A percentile compares a stretch with the other conserved stretches of the same genome.
Conservation (phyloP, 495 filamentous ascomycete species). For the Cetradonia linearis region DNA sequence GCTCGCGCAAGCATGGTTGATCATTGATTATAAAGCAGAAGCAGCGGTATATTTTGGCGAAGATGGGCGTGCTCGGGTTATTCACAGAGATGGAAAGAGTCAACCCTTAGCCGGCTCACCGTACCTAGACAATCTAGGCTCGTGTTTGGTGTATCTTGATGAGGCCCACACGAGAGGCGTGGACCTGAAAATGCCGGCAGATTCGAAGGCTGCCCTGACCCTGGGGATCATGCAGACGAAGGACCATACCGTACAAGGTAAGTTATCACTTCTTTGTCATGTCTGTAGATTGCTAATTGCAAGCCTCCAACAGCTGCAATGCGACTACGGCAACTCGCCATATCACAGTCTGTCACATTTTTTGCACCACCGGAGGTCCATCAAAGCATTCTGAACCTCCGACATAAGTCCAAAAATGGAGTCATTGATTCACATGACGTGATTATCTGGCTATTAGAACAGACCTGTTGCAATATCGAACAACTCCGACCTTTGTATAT, state of each 20-base stretch:
- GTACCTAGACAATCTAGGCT: constrained; percentile 47
- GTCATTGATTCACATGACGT: constrained; percentile 41
- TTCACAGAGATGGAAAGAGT: constrained; percentile 36
- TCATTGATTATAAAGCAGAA: constrained; percentile 25
- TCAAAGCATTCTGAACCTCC: constrained; percentile 36
- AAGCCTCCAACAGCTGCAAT: constrained; percentile 36
- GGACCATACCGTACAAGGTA: constrained; percentile 67
- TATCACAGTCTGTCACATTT: constrained; percentile 33
- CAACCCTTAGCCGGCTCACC: constrained; percentile 50
- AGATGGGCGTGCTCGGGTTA: constrained; percentile 33
- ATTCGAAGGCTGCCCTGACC: constrained; percentile 57
- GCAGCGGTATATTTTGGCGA: constrained; percentile 48
- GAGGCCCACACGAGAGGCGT: constrained; percentile 68
- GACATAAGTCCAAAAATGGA: constrained; percentile 21
- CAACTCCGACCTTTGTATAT: constrained; percentile 46
- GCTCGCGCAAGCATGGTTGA: constrained; percentile 43
- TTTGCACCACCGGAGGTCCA: constrained; percentile 42
- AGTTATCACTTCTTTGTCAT: constrained; percentile 8
- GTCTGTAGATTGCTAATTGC: not conserved
- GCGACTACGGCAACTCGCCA: constrained; percentile 35
- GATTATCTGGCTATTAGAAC: constrained; percentile 49
- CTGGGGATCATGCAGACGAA: constrained; percentile 60
- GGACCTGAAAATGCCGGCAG: constrained; percentile 53
- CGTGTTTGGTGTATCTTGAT: constrained; percentile 63
- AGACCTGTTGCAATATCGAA: constrained; percentile 47